Base-by-base conservation (phyloP, 495 filamentous ascomycete genomes). In the Penicillium crystallinum region DNA sequence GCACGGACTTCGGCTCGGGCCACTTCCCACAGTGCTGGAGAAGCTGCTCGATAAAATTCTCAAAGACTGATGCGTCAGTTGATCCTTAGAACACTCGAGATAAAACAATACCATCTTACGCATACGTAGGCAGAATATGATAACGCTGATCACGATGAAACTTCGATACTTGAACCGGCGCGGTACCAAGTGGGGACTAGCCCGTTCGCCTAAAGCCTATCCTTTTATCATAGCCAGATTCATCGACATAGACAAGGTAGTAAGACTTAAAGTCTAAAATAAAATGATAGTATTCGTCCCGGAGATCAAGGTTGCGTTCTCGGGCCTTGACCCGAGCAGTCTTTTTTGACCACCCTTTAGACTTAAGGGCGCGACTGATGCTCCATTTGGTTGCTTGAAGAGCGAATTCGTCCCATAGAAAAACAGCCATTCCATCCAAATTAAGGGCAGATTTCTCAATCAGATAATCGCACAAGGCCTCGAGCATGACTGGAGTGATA, bases 61-160 rank as follows among this genome's bases (percentile, higher is more conserved):
- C 55, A 54, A 74, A 74, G 17, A 68, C 42, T 9, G 41, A 40
- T 43, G 58, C 58, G 59, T 72, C 62, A 27, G 56, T 72, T 4
- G 59, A 63, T 39, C 70, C 67, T 39, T 61, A 35, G 39, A 67
- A 75, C 7, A 73, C 56, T 17, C 47, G 52, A 19, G 49, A 55
- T 11, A 64, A 35, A 35, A 62, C 39, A 30, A 71, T 54, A 10
- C 68, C 65, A 45, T 71, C 63, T 44, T 66, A 51, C 39, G 46
- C 54, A 57, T 73, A 73, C 30, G 64, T 67, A 10, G 62, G 63
- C 39, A 73, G 54, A 6, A 74, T 74, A 47, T 73, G 59, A 37
- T 67, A 64, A 50, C 68, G 41, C 47, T 66, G 15, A 17, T 63
- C 61, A 45, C 64, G 64, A 23, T 65, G 52, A 29, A 68, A 62